Evolutionary conservation across 2,329 filamentous ascomycete genomes (phyloP), one percentile per base, ranked within the genome.

Genomic region (Colletotrichum sp.): DNA sequence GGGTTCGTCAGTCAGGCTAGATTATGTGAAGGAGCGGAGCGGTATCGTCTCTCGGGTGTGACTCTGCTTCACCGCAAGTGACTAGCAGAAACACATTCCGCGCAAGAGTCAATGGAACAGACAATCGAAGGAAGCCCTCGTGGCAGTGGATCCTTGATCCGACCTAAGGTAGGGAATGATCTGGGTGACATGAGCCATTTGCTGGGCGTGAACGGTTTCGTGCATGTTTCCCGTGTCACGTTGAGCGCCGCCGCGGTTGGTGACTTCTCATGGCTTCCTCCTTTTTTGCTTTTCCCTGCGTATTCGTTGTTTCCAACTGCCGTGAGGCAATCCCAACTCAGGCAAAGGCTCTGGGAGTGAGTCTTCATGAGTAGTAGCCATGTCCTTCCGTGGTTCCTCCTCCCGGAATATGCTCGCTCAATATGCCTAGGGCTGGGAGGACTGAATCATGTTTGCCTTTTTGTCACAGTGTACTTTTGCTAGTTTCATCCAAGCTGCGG

Each of bases 371-470:
- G n/a, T 21, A 16, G 13, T 32, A 26, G 18, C 30, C 32, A 21
- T 6, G 32, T 64, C 21, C 32, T 34, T 15, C 15, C 13, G 7
- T 36, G 6, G 18, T 30, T 30, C 60, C 32, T 39, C 15, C 21
- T 39, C 8, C 34, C 62, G 34, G 62, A 26, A 49, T 21, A 21
- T 52, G 44, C 44, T 8, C 36, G 55, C 15, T 30, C 44, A n/a
- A 39, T 44, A 24, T 44, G 32, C 59, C 26, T 60, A 60, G 64
- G 34, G 34, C 34, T 73, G 65, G 21, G 64, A 36, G 15, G 26
- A 64, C 70, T 44, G 65, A 69, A 49, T 73, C 59, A 39, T 74
- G 64, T 68, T 74, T 74, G 70, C 28, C 64, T 76, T 66, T 68
- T 21, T 13, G 44, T 52, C 16, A n/a, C 18, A 21, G 70, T 55